Base-by-base conservation (phyloP, 352 stramenopile species). In the Globisporangium abappressorium region DNA sequence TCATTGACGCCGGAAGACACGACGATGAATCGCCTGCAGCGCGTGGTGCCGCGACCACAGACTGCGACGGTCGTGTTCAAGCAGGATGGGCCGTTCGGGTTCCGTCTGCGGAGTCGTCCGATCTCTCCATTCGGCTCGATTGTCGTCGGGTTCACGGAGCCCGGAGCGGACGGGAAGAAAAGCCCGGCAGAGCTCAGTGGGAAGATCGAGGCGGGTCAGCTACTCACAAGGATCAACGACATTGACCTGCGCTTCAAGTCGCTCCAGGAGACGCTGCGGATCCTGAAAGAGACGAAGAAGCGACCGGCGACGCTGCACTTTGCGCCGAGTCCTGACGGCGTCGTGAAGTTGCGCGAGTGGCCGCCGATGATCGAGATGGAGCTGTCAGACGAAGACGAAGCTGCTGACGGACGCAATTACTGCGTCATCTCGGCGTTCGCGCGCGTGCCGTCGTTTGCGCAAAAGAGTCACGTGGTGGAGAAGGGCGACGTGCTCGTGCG, bases 321-420 rank as follows among this genome's bases (percentile, higher is more conserved):
- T 62, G 85, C 82, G 0, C 75, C 79, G 4, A 95, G 83, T 64
- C 87, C 87, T 0, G 87, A 95, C 62, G 75, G 80, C 11, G 84
- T 95, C 56, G 81, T 95, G 54, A 91, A 82, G 65, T 66, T 95
- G 38, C 82, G 80, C 0, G 76, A 91, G 22, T 95, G 87, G 87
- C 87, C 87, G n/a, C 87, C 87, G 26, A 90, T 94, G 81, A 75
- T 95, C 24, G 84, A 93, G 62, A 69, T 89, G 54, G 87, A 95
- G 65, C 77, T 76, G 20, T 81, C 69, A 8, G 76, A 89, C 36
- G 82, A 91, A 62, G 85, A 91, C 18, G 18, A 51, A 54, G 65
- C 75, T 5, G 78, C 75, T 1, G 82, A 87, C 55, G 78, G 69
- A 5, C 79, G 78, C 18, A 89, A 81, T 53, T 89, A 93, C 53